Evolutionary conservation across 768 basidiomycete genomes (phyloP).

Genomic region (Tulasnella sp.): DNA sequence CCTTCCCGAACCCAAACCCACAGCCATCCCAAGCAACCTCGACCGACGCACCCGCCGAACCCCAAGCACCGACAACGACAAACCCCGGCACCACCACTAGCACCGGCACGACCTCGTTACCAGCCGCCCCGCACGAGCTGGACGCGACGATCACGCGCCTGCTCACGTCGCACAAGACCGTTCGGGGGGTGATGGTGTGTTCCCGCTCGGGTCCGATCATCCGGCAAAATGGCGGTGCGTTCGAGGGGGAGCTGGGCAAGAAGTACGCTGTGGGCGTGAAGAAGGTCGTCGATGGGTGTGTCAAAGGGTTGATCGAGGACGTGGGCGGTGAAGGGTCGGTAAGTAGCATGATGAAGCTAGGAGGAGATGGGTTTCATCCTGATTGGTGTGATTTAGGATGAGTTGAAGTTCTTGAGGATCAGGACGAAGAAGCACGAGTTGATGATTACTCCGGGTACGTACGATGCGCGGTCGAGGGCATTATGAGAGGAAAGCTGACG

Average conservation of each 20-base stretch:
- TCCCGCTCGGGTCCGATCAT: slow-evolving; percentile 55
- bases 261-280: slow-evolving; percentile 63
- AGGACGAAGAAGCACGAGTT: slow-evolving; percentile 85
- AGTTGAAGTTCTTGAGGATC: slow-evolving; percentile 79
- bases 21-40: slow-evolving; percentile 8
- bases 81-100: neutral
- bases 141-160: slow-evolving; percentile 61
- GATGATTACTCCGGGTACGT: slow-evolving; percentile 86
- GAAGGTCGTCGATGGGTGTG: slow-evolving; percentile 67
- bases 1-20: no score
- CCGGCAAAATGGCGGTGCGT: slow-evolving; percentile 71
- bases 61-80: neutral
- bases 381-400: slow-evolving; percentile 42
- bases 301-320: slow-evolving; percentile 59
- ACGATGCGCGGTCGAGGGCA: neutral
- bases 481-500: no score
- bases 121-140: slow-evolving; percentile 54
- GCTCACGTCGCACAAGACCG: slow-evolving; percentile 73
- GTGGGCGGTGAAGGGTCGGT: slow-evolving; percentile 43
- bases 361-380: neutral
- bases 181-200: slow-evolving; percentile 77
- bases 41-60: neutral
- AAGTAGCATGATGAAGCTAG: slow-evolving; percentile 22
- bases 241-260: slow-evolving; percentile 72
- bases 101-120: neutral